Percentiles rank a stretch among this genome's conserved stretches.
These are phyloP conservation scores for Lepidium africanum DNA, from an alignment of 345 rosid genomes.

Conservation along the genomic window DNA sequence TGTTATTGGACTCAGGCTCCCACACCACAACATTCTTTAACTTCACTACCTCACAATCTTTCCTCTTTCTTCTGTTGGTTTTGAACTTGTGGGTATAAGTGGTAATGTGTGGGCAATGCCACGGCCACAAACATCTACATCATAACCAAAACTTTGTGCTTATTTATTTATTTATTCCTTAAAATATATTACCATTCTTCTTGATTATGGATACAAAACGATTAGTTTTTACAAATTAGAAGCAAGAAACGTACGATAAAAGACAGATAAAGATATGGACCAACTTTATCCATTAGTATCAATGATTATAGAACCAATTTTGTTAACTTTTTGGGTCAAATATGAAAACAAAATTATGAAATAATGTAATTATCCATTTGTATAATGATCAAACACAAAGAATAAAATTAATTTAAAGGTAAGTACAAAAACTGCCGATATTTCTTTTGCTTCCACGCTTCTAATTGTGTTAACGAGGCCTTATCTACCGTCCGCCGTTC, in stretches of 20 bases:
- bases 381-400: background rate
- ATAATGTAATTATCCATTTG: background rate
- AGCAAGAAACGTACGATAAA: too few species aligned
- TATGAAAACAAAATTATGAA: too few species aligned
- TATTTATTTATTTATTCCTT: background rate
- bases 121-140: background rate
- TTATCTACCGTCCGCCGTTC: constrained; percentile 20
- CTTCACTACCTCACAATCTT: background rate
- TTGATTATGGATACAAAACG: background rate
- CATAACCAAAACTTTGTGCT: background rate
- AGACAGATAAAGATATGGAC: too few species aligned
- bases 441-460: constrained; percentile 22
- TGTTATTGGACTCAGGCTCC: background rate
- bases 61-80: background rate
- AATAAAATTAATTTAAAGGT: background rate
- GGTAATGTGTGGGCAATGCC: background rate
- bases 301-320: too few species aligned
- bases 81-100: background rate
- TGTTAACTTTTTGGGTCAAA: too few species aligned
- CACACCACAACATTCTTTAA: background rate
- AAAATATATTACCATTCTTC: background rate
- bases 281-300: too few species aligned
- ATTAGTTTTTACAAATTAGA: too few species aligned
- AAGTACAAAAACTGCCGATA: background rate
- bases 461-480: constrained; percentile 1